A percentile compares a stretch with the other conserved stretches of the same genome.
These are phyloP conservation scores for Annulohypoxylon moriforme DNA, from an alignment of 495 filamentous ascomycete species.

Conservation along the genomic window DNA sequence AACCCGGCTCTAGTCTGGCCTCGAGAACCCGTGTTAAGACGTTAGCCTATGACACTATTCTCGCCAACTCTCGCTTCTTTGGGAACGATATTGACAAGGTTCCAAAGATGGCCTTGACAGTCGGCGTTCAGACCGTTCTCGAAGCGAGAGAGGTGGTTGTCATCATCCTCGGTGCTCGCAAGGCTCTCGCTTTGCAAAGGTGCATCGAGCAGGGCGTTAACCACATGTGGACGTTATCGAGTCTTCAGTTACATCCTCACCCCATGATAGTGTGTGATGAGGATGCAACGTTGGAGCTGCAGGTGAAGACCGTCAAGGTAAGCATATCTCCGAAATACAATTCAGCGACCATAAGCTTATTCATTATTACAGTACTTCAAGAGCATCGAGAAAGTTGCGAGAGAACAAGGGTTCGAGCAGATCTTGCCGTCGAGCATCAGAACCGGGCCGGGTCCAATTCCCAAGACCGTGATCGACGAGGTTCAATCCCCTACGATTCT, in stretches of 20 bases:
- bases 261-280: constrained; percentile 86
- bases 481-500: constrained; percentile 58
- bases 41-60: constrained; percentile 84
- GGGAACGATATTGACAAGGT: constrained; percentile 76
- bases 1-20: constrained; percentile 82
- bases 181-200: constrained; percentile 81
- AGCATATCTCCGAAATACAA: not conserved
- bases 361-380: constrained; percentile 68
- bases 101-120: constrained; percentile 84
- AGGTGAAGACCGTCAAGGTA: constrained; percentile 88
- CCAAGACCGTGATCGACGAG: constrained; percentile 48
- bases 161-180: constrained; percentile 82
- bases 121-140: constrained; percentile 87
- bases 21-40: constrained; percentile 88
- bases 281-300: constrained; percentile 83
- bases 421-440: constrained; percentile 62
- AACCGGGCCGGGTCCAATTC: constrained; percentile 50
- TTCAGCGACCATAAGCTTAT: constrained; percentile 15
- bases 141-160: constrained; percentile 85
- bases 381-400: constrained; percentile 70
- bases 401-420: constrained; percentile 67
- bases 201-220: constrained; percentile 86
- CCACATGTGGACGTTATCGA: constrained; percentile 90
- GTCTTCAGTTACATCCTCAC: constrained; percentile 81
- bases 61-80: constrained; percentile 89